Base-by-base conservation (phyloP, 306 rosid genomes). In the Inga leiocalycina region DNA sequence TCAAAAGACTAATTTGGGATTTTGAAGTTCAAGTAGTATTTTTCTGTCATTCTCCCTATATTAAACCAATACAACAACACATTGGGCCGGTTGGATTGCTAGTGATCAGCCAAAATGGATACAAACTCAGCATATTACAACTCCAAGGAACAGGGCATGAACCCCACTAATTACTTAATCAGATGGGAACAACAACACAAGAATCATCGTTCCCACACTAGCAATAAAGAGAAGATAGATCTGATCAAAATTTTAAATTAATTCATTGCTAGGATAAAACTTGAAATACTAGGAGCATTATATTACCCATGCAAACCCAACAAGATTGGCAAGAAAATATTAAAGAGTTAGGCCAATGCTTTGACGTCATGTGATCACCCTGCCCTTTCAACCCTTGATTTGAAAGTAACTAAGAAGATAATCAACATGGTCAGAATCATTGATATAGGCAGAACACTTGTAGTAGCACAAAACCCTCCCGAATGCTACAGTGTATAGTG, bases 131-230 rank as follows among this genome's bases (percentile, higher is more conserved):
- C 81, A 74, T 52, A 74, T 77, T 48, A 77, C 75, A 81, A 54
- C 81, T 83, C 46, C 80, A 66, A 73, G 80, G 77, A 71, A 76
- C 65, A 73, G 35, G 16, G 48, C 75, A 84, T 30, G 49, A 48
- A 66, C n/a, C 69, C 59, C 48, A 13, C 27, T 24, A 71, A 71
- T 41, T 45, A 15, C 64, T 24, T 54, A 56, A 77, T 20, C 78
- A 71, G 74, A 77, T 14, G 64, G 24, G 51, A 52, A 77, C 41
- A 52, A 65, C 20, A 37, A 68, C 68, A 86, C 35, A 75, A 77
- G 30, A 61, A 37, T 14, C 64, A 24, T 35, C 39, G 48, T 45
- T 76, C 35, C 12, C 20, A 56, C 27, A 84, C 82, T 77, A 35
- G 39, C 39, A 65, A 13, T 68, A 34, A 69, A 22, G 43, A 20